Conservation (phyloP, 768 basidiomycete genomes). For the Lyophyllum decastes region DNA sequence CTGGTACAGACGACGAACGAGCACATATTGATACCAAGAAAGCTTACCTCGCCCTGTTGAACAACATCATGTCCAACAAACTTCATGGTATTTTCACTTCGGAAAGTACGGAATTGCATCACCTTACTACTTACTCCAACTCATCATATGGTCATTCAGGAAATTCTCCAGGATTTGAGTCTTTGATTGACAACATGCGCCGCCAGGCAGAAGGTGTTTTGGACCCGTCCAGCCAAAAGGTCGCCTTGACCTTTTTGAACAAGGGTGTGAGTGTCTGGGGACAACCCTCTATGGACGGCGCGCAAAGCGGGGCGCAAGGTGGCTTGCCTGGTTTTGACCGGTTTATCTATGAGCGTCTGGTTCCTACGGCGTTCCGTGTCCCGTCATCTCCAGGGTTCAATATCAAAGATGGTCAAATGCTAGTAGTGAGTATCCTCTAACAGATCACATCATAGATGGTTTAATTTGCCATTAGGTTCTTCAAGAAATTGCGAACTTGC, state of each 20-base stretch:
- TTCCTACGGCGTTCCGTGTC: slow-evolving; percentile 82
- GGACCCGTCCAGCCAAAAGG: slow-evolving; percentile 75
- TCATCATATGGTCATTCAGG: slow-evolving; percentile 24
- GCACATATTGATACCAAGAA: slow-evolving; percentile 82
- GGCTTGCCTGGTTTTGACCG: slow-evolving; percentile 87
- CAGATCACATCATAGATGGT: background rate
- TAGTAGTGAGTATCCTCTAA: slow-evolving; percentile 62
- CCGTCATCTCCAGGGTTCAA: slow-evolving; percentile 81
- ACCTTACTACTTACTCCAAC: background rate
- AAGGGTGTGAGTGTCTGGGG: slow-evolving; percentile 72
- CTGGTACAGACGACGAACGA: slow-evolving; percentile 85
- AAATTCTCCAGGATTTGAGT: slow-evolving; percentile 65
- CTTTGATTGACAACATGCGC: slow-evolving; percentile 74
- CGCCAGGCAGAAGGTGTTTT: slow-evolving; percentile 72
- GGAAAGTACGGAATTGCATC: slow-evolving; percentile 57
- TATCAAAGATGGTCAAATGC: slow-evolving; percentile 83
- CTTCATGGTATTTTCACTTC: slow-evolving; percentile 86
- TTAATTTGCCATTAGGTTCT: slow-evolving; percentile 58
- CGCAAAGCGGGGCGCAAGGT: slow-evolving; percentile 28
- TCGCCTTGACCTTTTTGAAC: slow-evolving; percentile 78
- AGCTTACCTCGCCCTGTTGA: slow-evolving; percentile 83
- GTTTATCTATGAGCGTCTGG: slow-evolving; percentile 84
- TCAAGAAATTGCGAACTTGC: slow-evolving; percentile 83
- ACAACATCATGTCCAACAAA: slow-evolving; percentile 77
- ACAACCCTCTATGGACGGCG: slow-evolving; percentile 44